Evolutionary conservation across 177 flowering plant genomes (phyloP).

Genomic region (Vitis hybrid): DNA sequence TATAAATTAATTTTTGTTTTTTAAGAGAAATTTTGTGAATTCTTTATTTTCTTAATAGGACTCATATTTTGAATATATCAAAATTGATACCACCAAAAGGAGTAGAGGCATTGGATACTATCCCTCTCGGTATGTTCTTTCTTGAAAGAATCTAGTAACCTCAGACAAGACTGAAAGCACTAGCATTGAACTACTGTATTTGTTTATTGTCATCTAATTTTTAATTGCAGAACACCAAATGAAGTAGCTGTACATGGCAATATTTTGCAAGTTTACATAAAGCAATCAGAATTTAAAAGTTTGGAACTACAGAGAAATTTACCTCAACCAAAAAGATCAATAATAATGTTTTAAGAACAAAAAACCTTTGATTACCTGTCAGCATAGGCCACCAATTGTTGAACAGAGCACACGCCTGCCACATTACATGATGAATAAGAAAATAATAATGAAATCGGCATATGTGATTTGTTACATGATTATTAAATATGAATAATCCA

Average conservation of each 20-base stretch:
- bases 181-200: not conserved
- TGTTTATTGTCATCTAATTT: not conserved
- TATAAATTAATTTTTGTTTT: no score
- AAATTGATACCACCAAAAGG: no score
- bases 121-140: no score
- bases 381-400: constrained; percentile 99
- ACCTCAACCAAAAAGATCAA: not conserved
- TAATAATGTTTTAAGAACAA: not conserved
- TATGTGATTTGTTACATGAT: not conserved
- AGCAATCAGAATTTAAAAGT: not conserved
- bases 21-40: no score
- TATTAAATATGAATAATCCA: not conserved
- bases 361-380: constrained; percentile 45
- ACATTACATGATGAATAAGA: constrained; percentile 14
- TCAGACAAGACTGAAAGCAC: not conserved
- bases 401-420: constrained; percentile 94
- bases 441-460: not conserved
- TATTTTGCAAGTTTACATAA: not conserved
- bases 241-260: not conserved
- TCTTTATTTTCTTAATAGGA: no score
- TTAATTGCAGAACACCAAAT: not conserved
- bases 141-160: not conserved
- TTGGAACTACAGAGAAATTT: not conserved
- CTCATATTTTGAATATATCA: no score
- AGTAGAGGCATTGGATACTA: no score